Percentiles rank a stretch among this genome's conserved stretches.
These are phyloP conservation scores for Ascobolus immersus DNA, from an alignment of 495 filamentous ascomycete genomes.

Conservation along the genomic window DNA sequence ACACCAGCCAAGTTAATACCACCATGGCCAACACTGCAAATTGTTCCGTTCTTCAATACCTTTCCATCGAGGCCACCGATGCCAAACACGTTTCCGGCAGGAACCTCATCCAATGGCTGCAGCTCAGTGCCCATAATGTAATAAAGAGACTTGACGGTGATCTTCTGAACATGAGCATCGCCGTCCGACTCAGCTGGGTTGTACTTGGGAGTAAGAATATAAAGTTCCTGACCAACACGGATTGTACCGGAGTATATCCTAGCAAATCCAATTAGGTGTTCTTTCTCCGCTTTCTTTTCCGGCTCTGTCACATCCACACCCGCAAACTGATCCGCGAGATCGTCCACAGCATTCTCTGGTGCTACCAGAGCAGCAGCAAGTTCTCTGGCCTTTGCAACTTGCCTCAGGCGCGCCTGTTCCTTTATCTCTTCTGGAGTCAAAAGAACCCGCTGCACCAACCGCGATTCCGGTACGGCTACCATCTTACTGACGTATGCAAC, in stretches of 20 bases:
- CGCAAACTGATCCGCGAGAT: conserved; percentile 19
- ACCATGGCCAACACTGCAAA: conserved; percentile 71
- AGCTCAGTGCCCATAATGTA: conserved; percentile 85
- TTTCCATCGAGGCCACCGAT: conserved; percentile 76
- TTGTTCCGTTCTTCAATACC: conserved; percentile 78
- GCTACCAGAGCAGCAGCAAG: conserved; percentile 15
- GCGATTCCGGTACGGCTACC: conserved; percentile 79
- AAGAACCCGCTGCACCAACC: conserved; percentile 41
- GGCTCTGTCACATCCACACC: conserved; percentile 28
- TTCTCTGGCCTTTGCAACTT: conserved; percentile 49
- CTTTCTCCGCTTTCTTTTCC: conserved; percentile 32
- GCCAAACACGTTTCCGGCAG: conserved; percentile 89
- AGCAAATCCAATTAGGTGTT: conserved; percentile 85
- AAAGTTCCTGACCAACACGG: conserved; percentile 69
- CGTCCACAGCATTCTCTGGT: conserved; percentile 7
- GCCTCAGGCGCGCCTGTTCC: conserved; percentile 64
- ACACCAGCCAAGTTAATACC: conserved; percentile 82
- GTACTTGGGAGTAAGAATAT: conserved; percentile 80
- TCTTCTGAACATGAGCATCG: conserved; percentile 51
- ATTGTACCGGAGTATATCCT: conserved; percentile 77
- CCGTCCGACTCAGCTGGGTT: conserved; percentile 56
- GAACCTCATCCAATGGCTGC: conserved; percentile 58
- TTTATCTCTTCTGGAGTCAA: conserved; percentile 74
- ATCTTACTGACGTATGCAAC: conserved; percentile 97
- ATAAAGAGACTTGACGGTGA: conserved; percentile 70